Evolutionary conservation across 768 basidiomycete genomes (phyloP), one percentile per base, ranked within the genome.

Genomic region (Suillus weaverae): DNA sequence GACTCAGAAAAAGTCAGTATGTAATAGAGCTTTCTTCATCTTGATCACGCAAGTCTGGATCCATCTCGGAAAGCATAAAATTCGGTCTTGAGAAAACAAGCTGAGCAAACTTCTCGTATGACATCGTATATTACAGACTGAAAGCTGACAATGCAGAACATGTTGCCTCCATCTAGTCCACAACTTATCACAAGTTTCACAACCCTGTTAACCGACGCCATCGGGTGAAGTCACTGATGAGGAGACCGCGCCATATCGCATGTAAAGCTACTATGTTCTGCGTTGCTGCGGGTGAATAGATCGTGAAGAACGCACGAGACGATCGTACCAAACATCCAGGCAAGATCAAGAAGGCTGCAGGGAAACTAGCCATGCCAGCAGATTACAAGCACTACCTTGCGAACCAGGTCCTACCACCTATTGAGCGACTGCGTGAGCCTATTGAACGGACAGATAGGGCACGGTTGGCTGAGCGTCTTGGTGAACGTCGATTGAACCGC

Each of bases 381-480:
- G 97, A 99, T 76, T 94, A 89, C 73, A 92, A 97, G 68, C 86
- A 92, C 75, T 99, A 99, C 75, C 81, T 99, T 10, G 86, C 91
- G 6, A 86, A 93, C 30, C 97, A 99, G 78, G 86, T 99, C 36
- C 80, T 99, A 4, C 97, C 97, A 4, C 96, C 97, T 0, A 89
- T 99, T 63, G 92, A 97, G 72, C 89, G 97, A 68, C 78, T 99
- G 56, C 99, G 97, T 73, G 97, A 97, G 51, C 90, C 93, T 2
- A 98, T 99, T 48, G 94, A 97, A 69, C 96, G 95, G 7, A 98
- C 95, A 0, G 96, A 99, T 71, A 86, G 92, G 35, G 81, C 95
- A 6, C 85, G 96, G 43, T 80, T 99, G 32, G 97, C 97, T 0
- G 97, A 99, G 79, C 97, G 95, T 74, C 86, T 99, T 8, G 97